Evolutionary conservation across 805 yeast genomes (phyloP).

Genomic region (Metschnikowia baotianmanensis): DNA sequence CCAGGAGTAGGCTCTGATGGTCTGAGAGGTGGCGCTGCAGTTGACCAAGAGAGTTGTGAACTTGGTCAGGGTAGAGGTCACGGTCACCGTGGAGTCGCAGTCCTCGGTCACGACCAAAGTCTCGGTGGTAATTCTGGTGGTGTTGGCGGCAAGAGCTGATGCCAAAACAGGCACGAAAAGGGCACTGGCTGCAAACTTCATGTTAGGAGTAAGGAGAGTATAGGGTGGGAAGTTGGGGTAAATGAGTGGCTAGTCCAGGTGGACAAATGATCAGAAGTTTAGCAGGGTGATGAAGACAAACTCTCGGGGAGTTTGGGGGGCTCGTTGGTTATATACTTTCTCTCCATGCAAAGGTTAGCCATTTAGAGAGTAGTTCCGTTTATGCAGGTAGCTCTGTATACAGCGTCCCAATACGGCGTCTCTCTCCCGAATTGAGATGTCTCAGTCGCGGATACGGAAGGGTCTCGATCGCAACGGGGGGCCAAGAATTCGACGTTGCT

Average conservation of each 20-base stretch:
- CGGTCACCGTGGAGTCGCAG: not conserved
- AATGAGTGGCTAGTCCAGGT: slow-evolving; percentile 5
- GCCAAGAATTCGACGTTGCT: no score
- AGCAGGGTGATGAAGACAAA: not conserved
- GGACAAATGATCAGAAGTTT: not conserved
- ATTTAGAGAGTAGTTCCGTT: no score
- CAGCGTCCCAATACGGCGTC: not conserved
- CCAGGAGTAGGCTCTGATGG: not conserved
- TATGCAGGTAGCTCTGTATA: not conserved
- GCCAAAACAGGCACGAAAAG: slow-evolving; percentile 8
- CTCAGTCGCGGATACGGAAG: not conserved
- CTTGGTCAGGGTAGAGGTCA: slow-evolving; percentile 11
- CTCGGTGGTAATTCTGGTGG: no score
- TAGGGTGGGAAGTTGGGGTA: slow-evolving; percentile 2
- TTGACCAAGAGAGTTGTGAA: slow-evolving; percentile 11
- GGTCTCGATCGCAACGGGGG: no score
- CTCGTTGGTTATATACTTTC: not conserved
- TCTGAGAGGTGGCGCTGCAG: slow-evolving; percentile 5
- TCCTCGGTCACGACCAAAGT: no score
- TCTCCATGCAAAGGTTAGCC: not conserved
- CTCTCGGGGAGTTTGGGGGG: not conserved
- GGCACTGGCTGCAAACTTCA: slow-evolving; percentile 13
- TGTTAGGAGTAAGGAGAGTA: slow-evolving; percentile 8
- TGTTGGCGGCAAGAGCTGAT: slow-evolving; percentile 12
- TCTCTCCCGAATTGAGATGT: not conserved